These are phyloP conservation scores for Breynia disticha DNA, from an alignment of 441 rosid genomes.

Conservation along the genomic window DNA sequence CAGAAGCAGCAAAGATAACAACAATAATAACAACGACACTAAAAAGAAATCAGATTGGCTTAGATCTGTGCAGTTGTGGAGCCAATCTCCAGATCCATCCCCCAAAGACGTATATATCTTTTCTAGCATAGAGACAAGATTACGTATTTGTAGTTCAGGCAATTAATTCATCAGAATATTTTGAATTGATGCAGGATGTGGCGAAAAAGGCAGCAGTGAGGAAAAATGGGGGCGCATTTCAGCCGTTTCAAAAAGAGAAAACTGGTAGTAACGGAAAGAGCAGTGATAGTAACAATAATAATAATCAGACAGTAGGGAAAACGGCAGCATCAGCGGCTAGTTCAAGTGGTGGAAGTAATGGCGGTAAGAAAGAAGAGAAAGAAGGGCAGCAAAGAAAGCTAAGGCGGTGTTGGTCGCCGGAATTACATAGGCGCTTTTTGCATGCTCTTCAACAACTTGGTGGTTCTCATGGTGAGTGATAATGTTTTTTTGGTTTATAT, in stretches of 20 bases:
- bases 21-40: slow-evolving; percentile 19
- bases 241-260: slow-evolving; percentile 48
- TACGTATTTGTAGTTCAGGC: too few species aligned
- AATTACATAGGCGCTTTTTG: slow-evolving; percentile 65
- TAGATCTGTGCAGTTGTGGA: slow-evolving; percentile 95
- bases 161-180: not conserved
- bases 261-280: slow-evolving; percentile 19
- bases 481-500: not conserved
- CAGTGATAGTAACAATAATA: slow-evolving; percentile 3
- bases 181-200: slow-evolving; percentile 23
- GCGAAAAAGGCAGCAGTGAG: slow-evolving; percentile 46
- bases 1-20: slow-evolving; percentile 6
- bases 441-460: slow-evolving; percentile 81
- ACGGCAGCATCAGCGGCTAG: slow-evolving; percentile 36
- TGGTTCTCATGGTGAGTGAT: slow-evolving; percentile 62
- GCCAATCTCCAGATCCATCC: slow-evolving; percentile 48
- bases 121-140: too few species aligned
- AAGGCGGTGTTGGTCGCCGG: slow-evolving; percentile 85
- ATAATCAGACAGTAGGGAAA: slow-evolving; percentile 17
- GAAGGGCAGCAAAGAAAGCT: slow-evolving; percentile 40
- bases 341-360: slow-evolving; percentile 17
- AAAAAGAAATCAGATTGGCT: slow-evolving; percentile 89
- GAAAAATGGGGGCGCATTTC: slow-evolving; percentile 55
- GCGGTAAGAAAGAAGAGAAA: slow-evolving; percentile 21
- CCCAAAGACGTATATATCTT: slow-evolving; percentile 25